Evolutionary conservation across 768 basidiomycete species (phyloP).

Genomic region (Terana coerulea): DNA sequence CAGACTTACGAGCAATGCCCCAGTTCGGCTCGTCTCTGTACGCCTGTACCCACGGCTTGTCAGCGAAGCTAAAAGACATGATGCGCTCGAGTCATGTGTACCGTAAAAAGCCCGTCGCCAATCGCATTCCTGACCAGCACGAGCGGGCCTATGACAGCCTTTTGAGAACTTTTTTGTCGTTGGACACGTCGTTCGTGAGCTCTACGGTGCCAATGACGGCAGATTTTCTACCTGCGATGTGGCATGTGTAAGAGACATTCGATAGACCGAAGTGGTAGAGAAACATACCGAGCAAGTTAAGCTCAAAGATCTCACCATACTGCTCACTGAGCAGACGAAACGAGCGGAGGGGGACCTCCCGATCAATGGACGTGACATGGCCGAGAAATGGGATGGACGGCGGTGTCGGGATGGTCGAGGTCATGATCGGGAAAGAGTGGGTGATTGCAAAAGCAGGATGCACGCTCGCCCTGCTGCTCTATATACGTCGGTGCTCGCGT

Average conservation of each 20-base stretch:
- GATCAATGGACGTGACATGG: conserved; percentile 33
- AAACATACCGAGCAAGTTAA: conserved; percentile 32
- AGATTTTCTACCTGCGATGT: conserved; percentile 13
- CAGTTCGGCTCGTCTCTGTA: conserved; percentile 42
- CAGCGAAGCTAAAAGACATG: not conserved
- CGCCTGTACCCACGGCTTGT: conserved; percentile 22
- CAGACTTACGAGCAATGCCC: conserved; percentile 39
- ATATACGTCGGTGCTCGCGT: not conserved
- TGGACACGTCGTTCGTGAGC: conserved; percentile 38
- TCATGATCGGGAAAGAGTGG: conserved; percentile 21
- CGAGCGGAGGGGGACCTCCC: conserved; percentile 33
- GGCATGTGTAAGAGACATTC: not conserved
- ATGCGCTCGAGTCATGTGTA: conserved; percentile 12
- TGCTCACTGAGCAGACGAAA: conserved; percentile 34
- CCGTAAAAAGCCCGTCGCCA: conserved; percentile 41
- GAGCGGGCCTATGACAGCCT: conserved; percentile 33
- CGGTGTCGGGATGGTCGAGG: conserved; percentile 38
- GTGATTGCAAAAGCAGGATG: not conserved
- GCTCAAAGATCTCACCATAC: conserved; percentile 40
- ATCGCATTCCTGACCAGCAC: conserved; percentile 32
- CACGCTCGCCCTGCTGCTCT: not conserved
- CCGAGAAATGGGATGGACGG: conserved; percentile 40
- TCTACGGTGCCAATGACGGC: conserved; percentile 33
- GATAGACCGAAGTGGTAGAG: not conserved
- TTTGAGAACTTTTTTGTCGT: conserved; percentile 41